These are phyloP conservation scores for Ampelocalamus luodianensis DNA, from an alignment of 176 grass and related monocot species.

Conservation along the genomic window DNA sequence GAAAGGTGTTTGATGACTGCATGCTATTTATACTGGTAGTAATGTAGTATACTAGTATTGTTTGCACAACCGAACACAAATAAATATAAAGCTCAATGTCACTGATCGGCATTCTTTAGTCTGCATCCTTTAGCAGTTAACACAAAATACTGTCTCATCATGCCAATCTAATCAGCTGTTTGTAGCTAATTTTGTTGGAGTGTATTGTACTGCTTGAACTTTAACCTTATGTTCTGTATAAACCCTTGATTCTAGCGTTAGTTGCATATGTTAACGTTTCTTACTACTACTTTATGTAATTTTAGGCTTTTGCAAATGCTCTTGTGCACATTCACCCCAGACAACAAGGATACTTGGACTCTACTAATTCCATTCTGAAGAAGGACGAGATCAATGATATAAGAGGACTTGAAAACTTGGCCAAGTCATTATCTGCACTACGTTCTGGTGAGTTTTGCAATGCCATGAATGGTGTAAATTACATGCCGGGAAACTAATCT, in stretches of 20 bases:
- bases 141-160: not conserved
- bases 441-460: constrained; percentile 61
- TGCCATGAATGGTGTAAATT: constrained; percentile 16
- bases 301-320: constrained; percentile 79
- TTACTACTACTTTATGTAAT: constrained; percentile 28
- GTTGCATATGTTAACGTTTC: constrained; percentile 31
- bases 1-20: not conserved
- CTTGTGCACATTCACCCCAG: constrained; percentile 52
- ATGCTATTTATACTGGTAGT: not conserved
- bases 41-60: not conserved
- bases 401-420: constrained; percentile 57
- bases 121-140: not conserved
- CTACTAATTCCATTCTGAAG: constrained; percentile 24
- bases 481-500: not conserved
- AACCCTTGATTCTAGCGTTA: constrained; percentile 21
- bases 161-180: not conserved
- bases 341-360: constrained; percentile 13
- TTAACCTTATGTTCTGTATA: not conserved
- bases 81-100: not conserved
- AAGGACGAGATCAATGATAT: constrained; percentile 50
- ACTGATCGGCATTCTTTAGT: not conserved
- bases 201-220: not conserved
- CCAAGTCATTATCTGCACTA: constrained; percentile 65
- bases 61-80: constrained; percentile 1
- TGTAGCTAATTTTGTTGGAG: constrained; percentile 3